Base-by-base conservation (phyloP, 495 filamentous ascomycete species). In the Penicillium angulare region DNA sequence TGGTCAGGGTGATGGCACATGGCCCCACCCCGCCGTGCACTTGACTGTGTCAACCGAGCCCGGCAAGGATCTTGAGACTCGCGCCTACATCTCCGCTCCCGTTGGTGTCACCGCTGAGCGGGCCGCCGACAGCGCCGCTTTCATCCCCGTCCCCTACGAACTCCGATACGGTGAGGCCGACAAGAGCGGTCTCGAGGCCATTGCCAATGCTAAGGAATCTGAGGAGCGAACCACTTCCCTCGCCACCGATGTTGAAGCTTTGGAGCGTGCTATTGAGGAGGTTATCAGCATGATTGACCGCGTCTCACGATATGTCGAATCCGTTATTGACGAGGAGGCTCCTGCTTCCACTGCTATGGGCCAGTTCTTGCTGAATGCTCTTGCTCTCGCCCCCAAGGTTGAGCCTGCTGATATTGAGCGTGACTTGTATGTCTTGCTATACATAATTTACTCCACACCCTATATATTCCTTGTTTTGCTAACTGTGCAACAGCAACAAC, bases 81-180 rank as follows among this genome's bases (percentile, higher is more conserved):
- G 87, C 56, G 89, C 92, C 40, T 98, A 97, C 71, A 96, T 98
- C 66, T 90, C 86, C 40, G 88, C 91, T 39, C 89, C 93, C 20
- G 92, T 97, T 41, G 95, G 95, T 58, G 90, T 97, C 43, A 96
- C 90, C 56, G 81, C 90, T 42, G 93, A 98, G 73, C 84, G 93
- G 59, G 91, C 93, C 49, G 87, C 90, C 47, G 93, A 98, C 74
- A 90, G 86, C 61, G 95, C 92, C 65, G 82, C 95, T 26, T 98
- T 98, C 77, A 92, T 97, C 56, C 91, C 92, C 55, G 91, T 98
- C 1, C 92, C 93, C 7, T 85, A 96, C 71, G 87, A 97, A 63
- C 87, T 93, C 65, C 86, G 88, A 61, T 92, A 88, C 69, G 89
- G 86, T 50, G 90, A 96, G 56, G 85, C 91, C 34, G 92, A 97